These are phyloP conservation scores for Saturnispora saitoi DNA, from an alignment of 805 yeast genomes.

Conservation along the genomic window DNA sequence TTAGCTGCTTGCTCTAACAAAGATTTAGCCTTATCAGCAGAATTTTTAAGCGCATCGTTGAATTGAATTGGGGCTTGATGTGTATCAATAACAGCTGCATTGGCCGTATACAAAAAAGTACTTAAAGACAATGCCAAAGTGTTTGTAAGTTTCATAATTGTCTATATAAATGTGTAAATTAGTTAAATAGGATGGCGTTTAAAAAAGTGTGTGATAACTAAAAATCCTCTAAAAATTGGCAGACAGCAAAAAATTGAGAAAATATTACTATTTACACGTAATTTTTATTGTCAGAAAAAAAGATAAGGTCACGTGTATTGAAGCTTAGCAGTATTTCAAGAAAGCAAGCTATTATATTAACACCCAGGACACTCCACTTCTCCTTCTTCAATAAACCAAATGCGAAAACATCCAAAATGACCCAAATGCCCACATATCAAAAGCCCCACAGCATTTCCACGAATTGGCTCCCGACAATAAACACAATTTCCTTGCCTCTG, in stretches of 20 bases:
- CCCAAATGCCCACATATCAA: constrained; percentile 81
- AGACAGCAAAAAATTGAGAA: background rate
- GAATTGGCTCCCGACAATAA: constrained; percentile 68
- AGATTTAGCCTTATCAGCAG: constrained; percentile 14
- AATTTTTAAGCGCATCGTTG: background rate
- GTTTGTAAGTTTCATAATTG: constrained; percentile 8
- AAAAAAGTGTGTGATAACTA: background rate
- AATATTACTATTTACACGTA: background rate
- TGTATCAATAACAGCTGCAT: constrained; percentile 5
- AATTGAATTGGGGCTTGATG: constrained; percentile 10
- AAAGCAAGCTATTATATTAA: background rate
- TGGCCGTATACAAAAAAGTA: constrained; percentile 3
- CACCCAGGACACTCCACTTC: constrained; percentile 80
- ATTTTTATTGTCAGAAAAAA: background rate
- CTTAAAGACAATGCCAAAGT: constrained; percentile 10
- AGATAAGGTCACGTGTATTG: constrained; percentile 6
- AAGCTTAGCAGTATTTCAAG: background rate
- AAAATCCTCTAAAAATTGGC: no score
- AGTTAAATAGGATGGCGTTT: background rate
- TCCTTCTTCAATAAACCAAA: constrained; percentile 63
- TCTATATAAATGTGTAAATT: background rate
- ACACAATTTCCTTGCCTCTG: constrained; percentile 58
- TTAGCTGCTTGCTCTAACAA: constrained; percentile 38
- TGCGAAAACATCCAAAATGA: constrained; percentile 69
- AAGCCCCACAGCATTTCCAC: constrained; percentile 53